phyloP scores from a whole-genome alignment of 495 filamentous ascomycete genomes.

The Aspergillus mulundensis region DNA sequence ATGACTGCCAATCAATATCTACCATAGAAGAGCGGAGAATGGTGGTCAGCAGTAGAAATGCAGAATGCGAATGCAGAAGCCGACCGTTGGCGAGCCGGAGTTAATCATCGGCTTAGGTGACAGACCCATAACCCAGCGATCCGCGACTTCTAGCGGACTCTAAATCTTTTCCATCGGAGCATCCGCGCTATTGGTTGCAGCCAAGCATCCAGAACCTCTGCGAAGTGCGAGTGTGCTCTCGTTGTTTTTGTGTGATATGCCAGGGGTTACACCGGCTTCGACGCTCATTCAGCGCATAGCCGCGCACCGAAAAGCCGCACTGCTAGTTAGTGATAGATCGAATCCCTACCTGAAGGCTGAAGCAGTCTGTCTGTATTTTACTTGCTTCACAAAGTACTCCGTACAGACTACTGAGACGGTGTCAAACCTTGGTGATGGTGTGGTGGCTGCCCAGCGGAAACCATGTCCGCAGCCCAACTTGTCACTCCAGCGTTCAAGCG shows the following conservation, averaged over 20 bases:
- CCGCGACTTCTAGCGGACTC: conserved; percentile 3
- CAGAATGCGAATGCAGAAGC: not conserved
- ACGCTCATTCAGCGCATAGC: too few species aligned
- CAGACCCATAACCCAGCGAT: conserved; percentile 2
- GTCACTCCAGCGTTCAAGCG: too few species aligned
- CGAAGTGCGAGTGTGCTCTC: not conserved
- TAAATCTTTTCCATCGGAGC: not conserved
- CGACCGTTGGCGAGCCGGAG: conserved; percentile 11
- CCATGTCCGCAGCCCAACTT: conserved; percentile 37
- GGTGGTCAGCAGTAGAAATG: too few species aligned
- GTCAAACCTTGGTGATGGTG: conserved; percentile 13
- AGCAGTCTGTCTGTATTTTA: not conserved
- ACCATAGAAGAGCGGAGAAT: too few species aligned
- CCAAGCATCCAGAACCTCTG: conserved; percentile 4
- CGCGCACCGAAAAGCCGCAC: not conserved
- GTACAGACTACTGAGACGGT: too few species aligned
- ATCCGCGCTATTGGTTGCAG: conserved; percentile 6
- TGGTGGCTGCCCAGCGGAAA: conserved; percentile 44
- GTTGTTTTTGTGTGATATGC: conserved; percentile 8
- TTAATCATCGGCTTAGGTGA: not conserved
- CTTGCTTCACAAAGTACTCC: not conserved
- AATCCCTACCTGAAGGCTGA: too few species aligned
- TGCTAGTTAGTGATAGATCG: too few species aligned
- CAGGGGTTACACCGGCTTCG: conserved; percentile 7
- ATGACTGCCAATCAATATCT: not conserved